Percentiles rank a stretch among this genome's conserved stretches.
Evolutionary conservation across 179 eudicot genomes (phyloP).

Genomic region (Spinacia oleracea): DNA sequence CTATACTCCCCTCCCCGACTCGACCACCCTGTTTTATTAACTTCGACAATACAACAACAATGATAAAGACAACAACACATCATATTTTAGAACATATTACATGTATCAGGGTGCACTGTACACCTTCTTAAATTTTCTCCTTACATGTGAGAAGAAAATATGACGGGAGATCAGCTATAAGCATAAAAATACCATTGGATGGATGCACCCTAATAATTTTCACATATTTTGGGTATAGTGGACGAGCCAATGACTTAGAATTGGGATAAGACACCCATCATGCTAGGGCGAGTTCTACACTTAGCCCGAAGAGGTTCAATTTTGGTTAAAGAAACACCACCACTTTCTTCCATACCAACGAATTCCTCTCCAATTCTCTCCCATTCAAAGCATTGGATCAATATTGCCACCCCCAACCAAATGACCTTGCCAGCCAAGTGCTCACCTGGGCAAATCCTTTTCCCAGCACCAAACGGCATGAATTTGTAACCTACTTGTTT

Average conservation of each 20-base stretch:
- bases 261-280: conserved; percentile 22
- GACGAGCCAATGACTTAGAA: neutral
- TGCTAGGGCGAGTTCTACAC: conserved; percentile 26
- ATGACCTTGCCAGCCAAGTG: conserved; percentile 23
- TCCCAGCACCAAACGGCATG: conserved; percentile 33
- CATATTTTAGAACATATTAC: no score
- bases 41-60: neutral
- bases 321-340: conserved; percentile 23
- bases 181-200: no score
- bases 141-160: no score
- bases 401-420: conserved; percentile 28
- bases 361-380: conserved; percentile 20
- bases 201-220: no score
- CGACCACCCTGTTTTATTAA: no score
- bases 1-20: no score
- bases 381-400: conserved; percentile 28
- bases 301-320: conserved; percentile 23
- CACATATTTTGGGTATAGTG: neutral
- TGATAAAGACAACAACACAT: neutral
- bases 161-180: no score
- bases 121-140: no score
- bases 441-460: conserved; percentile 28
- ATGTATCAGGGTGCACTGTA: no score
- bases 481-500: conserved; percentile 11
- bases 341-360: conserved; percentile 24